A percentile compares a stretch with the other conserved stretches of the same genome.
These are phyloP conservation scores for Russula virescens DNA, from an alignment of 768 basidiomycete species.

Conservation along the genomic window DNA sequence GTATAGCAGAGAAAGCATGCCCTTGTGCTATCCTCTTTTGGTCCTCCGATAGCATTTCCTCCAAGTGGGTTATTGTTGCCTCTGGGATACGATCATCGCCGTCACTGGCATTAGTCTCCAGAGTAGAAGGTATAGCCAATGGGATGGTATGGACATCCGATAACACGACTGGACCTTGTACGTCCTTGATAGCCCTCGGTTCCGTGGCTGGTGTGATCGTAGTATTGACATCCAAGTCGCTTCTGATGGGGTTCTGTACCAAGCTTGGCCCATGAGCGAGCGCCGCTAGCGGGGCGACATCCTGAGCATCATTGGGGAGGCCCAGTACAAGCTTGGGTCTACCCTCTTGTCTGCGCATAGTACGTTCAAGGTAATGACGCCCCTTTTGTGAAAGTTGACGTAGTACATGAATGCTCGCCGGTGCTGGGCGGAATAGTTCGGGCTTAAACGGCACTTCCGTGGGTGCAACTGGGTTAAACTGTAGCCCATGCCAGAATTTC, in stretches of 20 bases:
- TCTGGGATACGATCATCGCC: not conserved
- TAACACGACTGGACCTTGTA: not conserved
- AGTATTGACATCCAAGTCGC: not conserved
- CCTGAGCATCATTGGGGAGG: constrained; percentile 24
- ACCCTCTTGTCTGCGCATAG: constrained; percentile 36
- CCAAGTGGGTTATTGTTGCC: not conserved
- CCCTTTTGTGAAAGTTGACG: constrained; percentile 46
- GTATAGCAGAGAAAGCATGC: not conserved
- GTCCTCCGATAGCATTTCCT: constrained; percentile 11
- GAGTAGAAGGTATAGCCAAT: not conserved
- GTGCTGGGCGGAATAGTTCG: constrained; percentile 35
- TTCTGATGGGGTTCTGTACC: not conserved
- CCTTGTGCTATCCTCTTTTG: not conserved
- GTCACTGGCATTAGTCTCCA: not conserved
- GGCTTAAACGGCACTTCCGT: constrained; percentile 24
- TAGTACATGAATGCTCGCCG: constrained; percentile 34
- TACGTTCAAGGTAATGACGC: constrained; percentile 35
- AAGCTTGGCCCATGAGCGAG: not conserved
- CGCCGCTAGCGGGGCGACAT: constrained; percentile 8
- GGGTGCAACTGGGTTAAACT: constrained; percentile 29
- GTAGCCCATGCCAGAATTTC: constrained; percentile 41
- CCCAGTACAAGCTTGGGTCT: constrained; percentile 38
- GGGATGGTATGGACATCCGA: not conserved
- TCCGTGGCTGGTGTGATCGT: not conserved
- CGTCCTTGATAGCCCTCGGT: not conserved